These are phyloP conservation scores for Hevea brasiliensis DNA, from an alignment of 345 rosid genomes.

Conservation along the genomic window DNA sequence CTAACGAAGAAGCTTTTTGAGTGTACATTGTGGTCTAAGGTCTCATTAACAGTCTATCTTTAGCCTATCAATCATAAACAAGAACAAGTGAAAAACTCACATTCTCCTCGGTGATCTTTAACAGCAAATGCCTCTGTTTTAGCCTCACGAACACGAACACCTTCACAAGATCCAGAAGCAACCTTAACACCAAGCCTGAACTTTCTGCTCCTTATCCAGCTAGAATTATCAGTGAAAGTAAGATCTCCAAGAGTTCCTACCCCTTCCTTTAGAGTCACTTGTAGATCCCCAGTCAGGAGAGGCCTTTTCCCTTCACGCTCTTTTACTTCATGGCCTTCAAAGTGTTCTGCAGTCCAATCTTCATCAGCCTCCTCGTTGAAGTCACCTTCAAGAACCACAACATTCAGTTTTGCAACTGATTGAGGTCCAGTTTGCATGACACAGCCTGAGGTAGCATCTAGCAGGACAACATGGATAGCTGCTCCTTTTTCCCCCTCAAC, in stretches of 20 bases:
- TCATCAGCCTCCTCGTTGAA: constrained; percentile 67
- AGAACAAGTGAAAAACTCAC: constrained; percentile 41
- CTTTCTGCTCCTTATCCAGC: constrained; percentile 97
- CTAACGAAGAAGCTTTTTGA: too few species aligned
- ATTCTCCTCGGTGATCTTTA: constrained; percentile 96
- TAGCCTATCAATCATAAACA: constrained; percentile 11
- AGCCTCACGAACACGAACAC: constrained; percentile 68
- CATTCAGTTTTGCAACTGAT: constrained; percentile 63
- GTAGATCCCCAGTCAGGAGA: constrained; percentile 78
- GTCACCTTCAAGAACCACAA: constrained; percentile 86
- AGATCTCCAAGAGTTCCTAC: constrained; percentile 86
- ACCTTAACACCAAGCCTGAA: constrained; percentile 85
- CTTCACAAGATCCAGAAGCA: constrained; percentile 52
- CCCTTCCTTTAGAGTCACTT: constrained; percentile 72
- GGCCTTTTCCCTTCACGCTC: constrained; percentile 93
- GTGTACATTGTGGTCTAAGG: background rate
- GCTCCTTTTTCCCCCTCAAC: constrained; percentile 90
- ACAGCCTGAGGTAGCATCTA: constrained; percentile 56
- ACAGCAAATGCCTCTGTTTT: constrained; percentile 90
- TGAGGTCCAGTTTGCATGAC: constrained; percentile 64
- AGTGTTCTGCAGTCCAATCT: constrained; percentile 69
- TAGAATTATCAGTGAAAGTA: constrained; percentile 87
- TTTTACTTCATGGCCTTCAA: constrained; percentile 72
- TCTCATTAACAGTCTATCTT: background rate
- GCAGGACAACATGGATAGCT: constrained; percentile 73